Conservation (phyloP, 2,329 filamentous ascomycete genomes). For the Aureobasidium namibiae region DNA sequence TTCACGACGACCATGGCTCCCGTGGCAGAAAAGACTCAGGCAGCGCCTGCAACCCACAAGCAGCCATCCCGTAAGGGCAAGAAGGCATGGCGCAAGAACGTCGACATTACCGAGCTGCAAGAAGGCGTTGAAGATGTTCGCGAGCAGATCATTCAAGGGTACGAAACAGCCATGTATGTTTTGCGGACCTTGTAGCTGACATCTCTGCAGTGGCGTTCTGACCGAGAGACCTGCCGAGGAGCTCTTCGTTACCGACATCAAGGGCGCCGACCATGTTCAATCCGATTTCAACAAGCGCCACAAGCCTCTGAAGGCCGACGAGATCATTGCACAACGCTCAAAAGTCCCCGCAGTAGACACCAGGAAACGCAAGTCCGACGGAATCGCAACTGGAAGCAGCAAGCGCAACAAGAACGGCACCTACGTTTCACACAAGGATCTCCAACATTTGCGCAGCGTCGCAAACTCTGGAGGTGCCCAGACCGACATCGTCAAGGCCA, state of each 20-base stretch:
- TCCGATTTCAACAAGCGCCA: conserved; percentile 57
- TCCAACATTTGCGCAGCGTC: conserved; percentile 66
- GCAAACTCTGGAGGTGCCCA: conserved; percentile 60
- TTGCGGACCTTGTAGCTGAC: background rate
- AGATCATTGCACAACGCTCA: conserved; percentile 81
- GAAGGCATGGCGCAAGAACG: conserved; percentile 98
- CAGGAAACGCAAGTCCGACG: conserved; percentile 66
- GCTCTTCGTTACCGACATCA: conserved; percentile 75
- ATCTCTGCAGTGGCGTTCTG: conserved; percentile 61
- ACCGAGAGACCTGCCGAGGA: conserved; percentile 74
- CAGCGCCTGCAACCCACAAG: conserved; percentile 68
- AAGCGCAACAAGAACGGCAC: conserved; percentile 74
- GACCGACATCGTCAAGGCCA: conserved; percentile 37
- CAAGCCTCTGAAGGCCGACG: conserved; percentile 80
- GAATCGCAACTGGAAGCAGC: conserved; percentile 54
- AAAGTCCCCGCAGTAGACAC: conserved; percentile 69
- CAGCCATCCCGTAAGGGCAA: conserved; percentile 95
- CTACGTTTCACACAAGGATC: conserved; percentile 71
- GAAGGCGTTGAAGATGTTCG: conserved; percentile 75
- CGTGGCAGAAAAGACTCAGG: background rate
- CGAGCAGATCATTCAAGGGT: conserved; percentile 88
- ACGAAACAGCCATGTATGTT: conserved; percentile 18
- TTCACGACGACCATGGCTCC: background rate
- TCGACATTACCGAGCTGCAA: conserved; percentile 82
- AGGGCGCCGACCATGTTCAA: conserved; percentile 59